Conservation (phyloP, 2,329 filamentous ascomycete species). For the Alternaria consortialis region DNA sequence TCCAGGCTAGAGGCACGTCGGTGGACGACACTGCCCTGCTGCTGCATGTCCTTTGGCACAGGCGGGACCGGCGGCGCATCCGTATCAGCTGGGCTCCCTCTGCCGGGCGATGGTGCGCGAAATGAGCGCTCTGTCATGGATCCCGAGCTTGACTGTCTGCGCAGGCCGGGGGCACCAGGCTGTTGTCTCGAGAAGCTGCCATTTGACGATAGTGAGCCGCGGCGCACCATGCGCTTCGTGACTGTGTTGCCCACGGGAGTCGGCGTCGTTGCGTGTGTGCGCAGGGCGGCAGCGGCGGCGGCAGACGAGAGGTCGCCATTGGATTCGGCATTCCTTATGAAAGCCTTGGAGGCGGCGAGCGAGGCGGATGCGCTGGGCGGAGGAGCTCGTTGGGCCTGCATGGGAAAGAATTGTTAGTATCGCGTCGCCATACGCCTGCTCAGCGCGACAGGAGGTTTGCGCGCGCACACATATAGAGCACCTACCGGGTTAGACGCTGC, state of each 20-base stretch:
- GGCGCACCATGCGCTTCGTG: conserved; percentile 83
- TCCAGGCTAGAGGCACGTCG: conserved; percentile 61
- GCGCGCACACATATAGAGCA: conserved; percentile 13
- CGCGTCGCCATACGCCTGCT: conserved; percentile 7
- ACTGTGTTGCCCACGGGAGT: conserved; percentile 83
- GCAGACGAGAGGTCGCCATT: conserved; percentile 78
- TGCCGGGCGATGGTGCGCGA: conserved; percentile 70
- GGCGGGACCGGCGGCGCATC: conserved; percentile 78
- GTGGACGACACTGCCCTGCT: conserved; percentile 37
- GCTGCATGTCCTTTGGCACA: conserved; percentile 65
- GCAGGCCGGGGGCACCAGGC: conserved; percentile 40
- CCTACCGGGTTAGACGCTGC: conserved; percentile 49
- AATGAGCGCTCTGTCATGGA: conserved; percentile 94
- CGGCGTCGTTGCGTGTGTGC: conserved; percentile 78
- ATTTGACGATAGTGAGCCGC: conserved; percentile 76
- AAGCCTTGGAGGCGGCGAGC: conserved; percentile 82
- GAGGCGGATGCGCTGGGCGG: conserved; percentile 76
- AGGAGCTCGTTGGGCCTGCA: conserved; percentile 42
- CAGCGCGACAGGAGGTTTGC: conserved; percentile 4
- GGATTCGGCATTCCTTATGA: conserved; percentile 72
- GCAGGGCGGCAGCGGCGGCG: conserved; percentile 85
- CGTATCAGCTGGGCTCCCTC: conserved; percentile 38
- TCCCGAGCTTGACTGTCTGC: conserved; percentile 68
- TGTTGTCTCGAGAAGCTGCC: conserved; percentile 58
- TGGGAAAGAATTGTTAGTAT: conserved; percentile 31